Base-by-base conservation (phyloP, 164 flowering plant genomes). In the Paratinospora sagittata region DNA sequence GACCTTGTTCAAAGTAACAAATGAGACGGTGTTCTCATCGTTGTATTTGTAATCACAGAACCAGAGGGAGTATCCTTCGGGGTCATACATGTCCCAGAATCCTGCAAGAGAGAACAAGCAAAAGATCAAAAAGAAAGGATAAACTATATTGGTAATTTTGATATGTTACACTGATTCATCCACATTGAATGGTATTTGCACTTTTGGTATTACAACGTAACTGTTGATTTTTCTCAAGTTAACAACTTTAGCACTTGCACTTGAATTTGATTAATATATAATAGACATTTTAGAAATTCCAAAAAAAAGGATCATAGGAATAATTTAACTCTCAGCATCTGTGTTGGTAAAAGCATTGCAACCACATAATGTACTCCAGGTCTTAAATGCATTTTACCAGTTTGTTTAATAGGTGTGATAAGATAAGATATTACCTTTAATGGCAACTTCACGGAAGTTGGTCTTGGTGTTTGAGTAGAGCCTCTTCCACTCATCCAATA, bases 81-180 rank as follows among this genome's bases (percentile, higher is more conserved):
- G 91, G 75, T 94, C 98, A 71, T 84, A 92, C 98, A 94, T 92
- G 79, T 94, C 98, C 98, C 98, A 94, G 63, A 94, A 94, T n/a
- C 98, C 98, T 94, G 85, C 82, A 78, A 66, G 11, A 19, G 52
- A 45, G 24, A 23, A 62, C 4, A 14, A 0, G 10, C 6, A 49
- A 10, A 16, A n/a, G 17, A 16, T 8, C 1, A 49, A 27, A n/a
- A n/a, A 69, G 1, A 21, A 30, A 7, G 17, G 8, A 55, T 0
- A 49, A 49, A 68, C 62, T 26, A 47, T 6, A 34, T 23, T 14
- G 57, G 10, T 7, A n/a, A 66, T 24, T 5, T 26, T 26, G 33
- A 49, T 19, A 41, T 2, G 14, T 37, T 2, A 41, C 2, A 9
- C 23, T n/a, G 10, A 39, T 39, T 4, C 43, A 39, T 39, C 43